phyloP scores from a whole-genome alignment of 1,284 basidiomycete genomes.

The Cryptococcus wingfieldii region DNA sequence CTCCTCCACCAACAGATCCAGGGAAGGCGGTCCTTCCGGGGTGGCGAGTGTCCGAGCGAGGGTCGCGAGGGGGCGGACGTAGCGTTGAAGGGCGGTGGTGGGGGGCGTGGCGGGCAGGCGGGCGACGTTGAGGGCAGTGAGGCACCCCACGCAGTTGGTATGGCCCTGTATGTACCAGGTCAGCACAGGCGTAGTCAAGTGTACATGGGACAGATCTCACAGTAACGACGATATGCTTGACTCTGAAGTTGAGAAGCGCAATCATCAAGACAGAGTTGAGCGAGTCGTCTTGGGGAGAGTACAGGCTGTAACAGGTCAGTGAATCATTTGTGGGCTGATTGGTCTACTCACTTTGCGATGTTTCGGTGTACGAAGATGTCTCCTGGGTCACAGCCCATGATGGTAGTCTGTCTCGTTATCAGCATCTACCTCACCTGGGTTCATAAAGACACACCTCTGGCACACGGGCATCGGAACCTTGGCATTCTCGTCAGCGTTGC shows the following conservation, averaged over 20 bases:
- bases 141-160: conserved; percentile 47
- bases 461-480: conserved; percentile 46
- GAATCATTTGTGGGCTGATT: too few species aligned
- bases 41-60: conserved; percentile 33
- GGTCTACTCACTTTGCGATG: conserved; percentile 41
- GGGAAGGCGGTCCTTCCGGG: conserved; percentile 34
- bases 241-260: conserved; percentile 45
- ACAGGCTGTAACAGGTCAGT: conserved; percentile 26
- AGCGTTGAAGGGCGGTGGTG: conserved; percentile 39
- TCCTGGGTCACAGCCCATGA: conserved; percentile 43
- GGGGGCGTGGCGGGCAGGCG: conserved; percentile 32
- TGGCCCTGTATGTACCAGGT: conserved; percentile 31
- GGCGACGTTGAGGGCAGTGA: conserved; percentile 41
- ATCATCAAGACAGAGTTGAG: conserved; percentile 45
- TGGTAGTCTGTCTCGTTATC: conserved; percentile 21
- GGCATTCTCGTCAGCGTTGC: too few species aligned
- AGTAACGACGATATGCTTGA: conserved; percentile 46
- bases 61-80: conserved; percentile 36
- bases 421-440: too few species aligned
- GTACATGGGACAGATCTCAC: conserved; percentile 22
- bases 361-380: conserved; percentile 47
- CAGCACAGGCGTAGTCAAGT: neutral
- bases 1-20: conserved; percentile 42
- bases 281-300: conserved; percentile 41
- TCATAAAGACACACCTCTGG: conserved; percentile 20